Base-by-base conservation (phyloP, 352 stramenopile species). In the Phytopythium delawarense region DNA sequence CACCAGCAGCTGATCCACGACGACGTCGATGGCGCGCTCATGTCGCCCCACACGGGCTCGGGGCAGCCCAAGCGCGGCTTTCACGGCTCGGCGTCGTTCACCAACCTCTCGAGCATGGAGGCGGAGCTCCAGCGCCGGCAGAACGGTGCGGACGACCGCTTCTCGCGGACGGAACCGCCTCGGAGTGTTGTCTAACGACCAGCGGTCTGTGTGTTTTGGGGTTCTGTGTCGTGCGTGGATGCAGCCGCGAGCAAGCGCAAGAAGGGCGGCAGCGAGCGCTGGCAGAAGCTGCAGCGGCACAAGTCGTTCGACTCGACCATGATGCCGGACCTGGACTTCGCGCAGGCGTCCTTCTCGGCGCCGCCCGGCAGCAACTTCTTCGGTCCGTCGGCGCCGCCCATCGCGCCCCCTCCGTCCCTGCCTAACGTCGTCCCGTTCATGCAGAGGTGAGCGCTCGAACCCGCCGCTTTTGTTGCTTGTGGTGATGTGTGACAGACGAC, bases 31-130 rank as follows among this genome's bases (percentile, higher is more conserved):
- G 48, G 59, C 42, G 34, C 30, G 20, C 46, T 54, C 44, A 16
- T 21, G 51, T 13, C 37, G 20, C 35, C 40, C 21, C 61, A 67
- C 51, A 59, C 56, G 11, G 30, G 69, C 23, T 50, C 71, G 18
- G 65, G 63, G 35, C 63, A 70, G 57, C 60, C 53, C 12, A 66
- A 65, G 21, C 79, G 80, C 2, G 75, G 63, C 50, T 69, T 92
- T 11, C 80, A 90, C 62, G 77, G 72, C 30, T 92, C 83, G 28
- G 77, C 82, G 57, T 92, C 83, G 35, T 89, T 88, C 62, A 90
- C 83, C 37, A 87, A 67, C 32, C 65, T 92, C 34, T 81, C 83
- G 15, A 90, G 70, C 49, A 92, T 92, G 83, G 80, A 90, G 64
- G 76, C 66, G 20, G 80, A 90, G 52, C 79, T 81, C 59, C 71